Conservation (phyloP, 768 basidiomycete species). For the Guyanaporus albipodus region DNA sequence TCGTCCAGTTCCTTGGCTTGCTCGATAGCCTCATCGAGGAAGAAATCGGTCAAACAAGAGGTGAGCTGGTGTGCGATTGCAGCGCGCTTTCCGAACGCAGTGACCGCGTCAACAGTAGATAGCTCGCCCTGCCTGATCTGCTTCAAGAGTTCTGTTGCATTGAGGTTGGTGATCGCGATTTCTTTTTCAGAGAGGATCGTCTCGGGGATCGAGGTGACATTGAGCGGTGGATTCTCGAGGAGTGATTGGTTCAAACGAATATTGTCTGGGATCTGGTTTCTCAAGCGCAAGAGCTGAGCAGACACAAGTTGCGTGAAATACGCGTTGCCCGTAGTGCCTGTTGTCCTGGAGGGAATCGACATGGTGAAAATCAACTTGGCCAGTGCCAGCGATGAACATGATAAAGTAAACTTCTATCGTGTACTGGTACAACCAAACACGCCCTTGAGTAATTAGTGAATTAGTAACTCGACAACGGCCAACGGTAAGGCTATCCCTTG, state of each 20-base stretch:
- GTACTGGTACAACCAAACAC: background rate
- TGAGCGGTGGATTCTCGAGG: conserved; percentile 24
- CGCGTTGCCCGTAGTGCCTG: conserved; percentile 21
- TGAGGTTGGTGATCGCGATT: conserved; percentile 33
- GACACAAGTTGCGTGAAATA: conserved; percentile 17
- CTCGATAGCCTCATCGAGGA: conserved; percentile 40
- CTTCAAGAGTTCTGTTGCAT: conserved; percentile 33
- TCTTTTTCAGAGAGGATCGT: conserved; percentile 31
- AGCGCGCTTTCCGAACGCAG: conserved; percentile 48
- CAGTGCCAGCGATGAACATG: background rate
- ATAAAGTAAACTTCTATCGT: background rate
- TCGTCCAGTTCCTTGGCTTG: conserved; percentile 42
- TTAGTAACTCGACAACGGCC: no score
- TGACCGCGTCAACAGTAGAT: conserved; percentile 38
- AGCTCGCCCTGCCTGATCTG: conserved; percentile 29
- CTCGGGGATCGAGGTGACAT: conserved; percentile 33
- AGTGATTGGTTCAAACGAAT: conserved; percentile 13
- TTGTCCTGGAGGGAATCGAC: conserved; percentile 20
- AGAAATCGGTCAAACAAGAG: conserved; percentile 40
- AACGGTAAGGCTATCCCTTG: no score
- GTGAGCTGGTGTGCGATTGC: conserved; percentile 48
- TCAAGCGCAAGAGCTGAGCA: conserved; percentile 18
- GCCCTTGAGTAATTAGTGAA: no score
- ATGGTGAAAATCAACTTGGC: conserved; percentile 1
- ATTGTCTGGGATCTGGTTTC: conserved; percentile 27